These are phyloP conservation scores for Ceratocystis diversiconidia DNA, from an alignment of 2,329 filamentous ascomycete genomes.

Conservation along the genomic window DNA sequence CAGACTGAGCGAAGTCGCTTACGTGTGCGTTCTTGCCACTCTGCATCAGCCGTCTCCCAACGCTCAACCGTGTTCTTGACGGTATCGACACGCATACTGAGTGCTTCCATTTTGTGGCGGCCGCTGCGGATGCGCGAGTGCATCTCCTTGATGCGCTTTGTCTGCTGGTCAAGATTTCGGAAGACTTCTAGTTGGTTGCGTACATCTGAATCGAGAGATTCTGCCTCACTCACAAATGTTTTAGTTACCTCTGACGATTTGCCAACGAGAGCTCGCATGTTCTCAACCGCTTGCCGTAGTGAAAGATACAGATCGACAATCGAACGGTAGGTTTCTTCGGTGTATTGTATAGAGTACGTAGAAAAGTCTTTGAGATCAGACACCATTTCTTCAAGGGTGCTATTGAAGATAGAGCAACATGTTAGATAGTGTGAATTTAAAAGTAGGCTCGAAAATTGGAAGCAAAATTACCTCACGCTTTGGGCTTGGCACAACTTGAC, in stretches of 20 bases:
- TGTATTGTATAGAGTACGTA: constrained; percentile 44
- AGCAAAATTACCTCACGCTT: constrained; percentile 13
- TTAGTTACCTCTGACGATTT: constrained; percentile 43
- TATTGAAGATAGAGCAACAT: constrained; percentile 1
- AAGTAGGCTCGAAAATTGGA: not conserved
- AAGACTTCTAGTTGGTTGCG: constrained; percentile 45
- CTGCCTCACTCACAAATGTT: constrained; percentile 45
- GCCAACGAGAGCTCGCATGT: constrained; percentile 51
- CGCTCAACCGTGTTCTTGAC: constrained; percentile 50
- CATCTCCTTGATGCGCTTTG: constrained; percentile 46
- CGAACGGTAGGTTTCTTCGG: constrained; percentile 62
- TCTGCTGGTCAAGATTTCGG: constrained; percentile 49
- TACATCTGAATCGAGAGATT: constrained; percentile 46
- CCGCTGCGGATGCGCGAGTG: constrained; percentile 47
- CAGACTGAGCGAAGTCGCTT: constrained; percentile 48
- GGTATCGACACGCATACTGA: constrained; percentile 49
- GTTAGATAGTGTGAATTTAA: not conserved
- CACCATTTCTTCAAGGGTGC: constrained; percentile 17
- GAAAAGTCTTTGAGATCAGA: constrained; percentile 41
- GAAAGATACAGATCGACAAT: constrained; percentile 53
- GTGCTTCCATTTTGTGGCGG: constrained; percentile 41
- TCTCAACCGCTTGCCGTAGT: constrained; percentile 49
- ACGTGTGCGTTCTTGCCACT: constrained; percentile 55
- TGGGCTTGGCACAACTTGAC: constrained; percentile 10
- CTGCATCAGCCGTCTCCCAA: constrained; percentile 52